phyloP scores from a whole-genome alignment of 1,139 yeast genomes.

The Yamadazyma buinensis region DNA sequence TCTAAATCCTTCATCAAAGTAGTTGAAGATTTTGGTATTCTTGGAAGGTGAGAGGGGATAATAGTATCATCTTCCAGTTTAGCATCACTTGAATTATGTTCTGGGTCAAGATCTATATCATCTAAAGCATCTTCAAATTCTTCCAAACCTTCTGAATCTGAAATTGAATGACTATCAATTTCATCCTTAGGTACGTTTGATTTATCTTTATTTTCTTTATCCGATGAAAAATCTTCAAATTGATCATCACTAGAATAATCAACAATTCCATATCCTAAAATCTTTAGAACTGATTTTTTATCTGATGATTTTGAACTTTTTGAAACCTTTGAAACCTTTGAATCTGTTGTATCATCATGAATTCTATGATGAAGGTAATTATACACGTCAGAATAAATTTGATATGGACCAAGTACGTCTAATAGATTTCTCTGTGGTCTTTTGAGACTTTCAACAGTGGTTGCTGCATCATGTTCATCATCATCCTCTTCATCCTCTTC shows the following conservation, averaged over 20 bases:
- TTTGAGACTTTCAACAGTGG: conserved; percentile 6
- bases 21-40: not conserved
- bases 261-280: conserved; percentile 9
- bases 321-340: not conserved
- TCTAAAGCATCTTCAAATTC: conserved; percentile 12
- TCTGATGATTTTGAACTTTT: not conserved
- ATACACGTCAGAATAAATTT: conserved; percentile 12
- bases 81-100: not conserved
- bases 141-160: not conserved
- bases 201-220: not conserved
- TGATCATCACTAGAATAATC: conserved; percentile 8
- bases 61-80: not conserved
- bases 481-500: conserved; percentile 3
- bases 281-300: not conserved
- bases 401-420: conserved; percentile 10
- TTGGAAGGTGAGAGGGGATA: no score
- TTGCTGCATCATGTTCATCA: conserved; percentile 13
- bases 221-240: conserved; percentile 4
- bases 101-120: conserved; percentile 1
- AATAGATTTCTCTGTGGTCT: conserved; percentile 12
- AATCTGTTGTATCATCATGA: conserved; percentile 3
- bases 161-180: not conserved
- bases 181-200: not conserved
- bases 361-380: conserved; percentile 9
- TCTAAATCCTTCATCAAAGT: conserved; percentile 5